phyloP scores from a whole-genome alignment of 257 asterid species.

The Mentha longifolia region DNA sequence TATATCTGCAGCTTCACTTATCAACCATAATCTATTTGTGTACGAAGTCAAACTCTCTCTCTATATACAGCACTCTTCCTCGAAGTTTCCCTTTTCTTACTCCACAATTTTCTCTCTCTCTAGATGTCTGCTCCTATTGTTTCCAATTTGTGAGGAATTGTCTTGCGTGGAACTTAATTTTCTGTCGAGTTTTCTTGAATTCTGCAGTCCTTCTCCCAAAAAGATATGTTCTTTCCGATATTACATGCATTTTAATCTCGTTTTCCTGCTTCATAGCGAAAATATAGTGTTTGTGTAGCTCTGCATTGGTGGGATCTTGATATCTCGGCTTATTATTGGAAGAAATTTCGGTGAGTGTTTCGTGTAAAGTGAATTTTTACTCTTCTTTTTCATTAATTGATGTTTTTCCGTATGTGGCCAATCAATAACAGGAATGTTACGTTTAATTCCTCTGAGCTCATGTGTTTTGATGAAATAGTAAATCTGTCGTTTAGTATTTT shows the following conservation, averaged over 20 bases:
- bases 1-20: constrained; percentile 42
- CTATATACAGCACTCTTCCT: constrained; percentile 7
- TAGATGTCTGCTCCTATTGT: not conserved
- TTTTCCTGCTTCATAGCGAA: not conserved
- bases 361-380: not conserved
- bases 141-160: not conserved
- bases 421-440: not conserved
- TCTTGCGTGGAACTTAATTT: not conserved
- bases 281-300: constrained; percentile 4
- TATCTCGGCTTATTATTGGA: not conserved
- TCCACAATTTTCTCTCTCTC: not conserved
- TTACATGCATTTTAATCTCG: constrained; percentile 8
- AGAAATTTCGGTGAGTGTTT: constrained; percentile 30
- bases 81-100: constrained; percentile 16
- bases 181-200: constrained; percentile 1
- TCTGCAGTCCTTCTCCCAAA: not conserved
- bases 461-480: constrained; percentile 12
- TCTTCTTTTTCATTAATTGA: not conserved
- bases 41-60: constrained; percentile 27
- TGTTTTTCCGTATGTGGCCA: not conserved
- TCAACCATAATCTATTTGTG: constrained; percentile 29
- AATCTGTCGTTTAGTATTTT: not conserved
- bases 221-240: constrained; percentile 24
- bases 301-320: constrained; percentile 36
- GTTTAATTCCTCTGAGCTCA: not conserved